Base-by-base conservation (phyloP, 768 basidiomycete species). In the Ramaria sp. region DNA sequence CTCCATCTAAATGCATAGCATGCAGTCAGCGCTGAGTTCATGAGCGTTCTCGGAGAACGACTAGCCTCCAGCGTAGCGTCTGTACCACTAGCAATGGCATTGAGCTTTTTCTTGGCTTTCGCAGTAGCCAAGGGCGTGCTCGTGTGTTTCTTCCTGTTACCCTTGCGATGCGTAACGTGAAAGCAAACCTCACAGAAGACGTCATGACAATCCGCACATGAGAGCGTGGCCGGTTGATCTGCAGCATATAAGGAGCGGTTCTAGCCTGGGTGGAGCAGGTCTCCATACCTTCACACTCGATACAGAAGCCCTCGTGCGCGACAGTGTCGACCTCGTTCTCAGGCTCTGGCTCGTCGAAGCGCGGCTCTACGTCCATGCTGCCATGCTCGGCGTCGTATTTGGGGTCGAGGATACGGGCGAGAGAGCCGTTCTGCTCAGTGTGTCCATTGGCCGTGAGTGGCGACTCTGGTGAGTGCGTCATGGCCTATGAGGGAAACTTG, bases 111-210 rank as follows among this genome's bases (percentile, higher is more conserved):
- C 46, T 9, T 61, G 31, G 56, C 7, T 42, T 59, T 59, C 1
- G 48, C 48, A 19, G 51, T 42, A 13, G 59, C 61, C 34, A 88
- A 63, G 39, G 79, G 71, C 61, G 76, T 83, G 13, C 73, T 71
- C 6, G 69, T 65, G 66, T 91, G 90, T 38, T 67, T 68, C 67
- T 84, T 89, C 50, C 90, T 76, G 2, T 82, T 75, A 7, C 90
- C 90, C 63, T 91, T 92, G 48, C 89, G 74, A 68, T 92, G 90
- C 65, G 88, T 88, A 0, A 89, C 79, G 10, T 85, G 79, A 67
- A 86, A 92, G 74, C 90, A 92, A 22, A 92, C 90, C 65, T 90
- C 85, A 59, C 90, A 91, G 64, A 82, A 91, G 19, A 74, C 68
- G 65, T 91, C 90, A 2, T 65, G 71, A 66, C 90, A 92, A 11